These are phyloP conservation scores for Pythium sp. DNA, from an alignment of 352 stramenopile genomes.

Conservation along the genomic window DNA sequence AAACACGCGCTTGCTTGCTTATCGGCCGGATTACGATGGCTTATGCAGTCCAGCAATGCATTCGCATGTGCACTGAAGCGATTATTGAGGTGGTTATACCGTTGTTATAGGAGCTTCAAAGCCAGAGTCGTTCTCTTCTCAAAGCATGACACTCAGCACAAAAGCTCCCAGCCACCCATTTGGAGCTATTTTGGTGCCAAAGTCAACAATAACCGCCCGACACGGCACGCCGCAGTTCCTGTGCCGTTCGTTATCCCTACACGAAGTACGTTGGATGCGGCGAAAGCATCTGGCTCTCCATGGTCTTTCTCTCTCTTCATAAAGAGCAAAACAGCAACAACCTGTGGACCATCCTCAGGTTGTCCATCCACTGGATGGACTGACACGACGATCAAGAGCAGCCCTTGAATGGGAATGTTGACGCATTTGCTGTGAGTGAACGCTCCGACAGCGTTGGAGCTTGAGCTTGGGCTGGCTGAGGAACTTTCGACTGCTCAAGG, in stretches of 20 bases:
- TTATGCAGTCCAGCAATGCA: not conserved
- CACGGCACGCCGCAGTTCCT: not conserved
- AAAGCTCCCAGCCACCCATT: not conserved
- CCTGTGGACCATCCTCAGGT: not conserved
- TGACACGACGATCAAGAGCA: not conserved
- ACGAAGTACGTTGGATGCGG: not conserved
- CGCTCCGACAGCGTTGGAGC: not conserved
- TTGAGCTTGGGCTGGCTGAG: not conserved
- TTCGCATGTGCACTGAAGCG: not conserved
- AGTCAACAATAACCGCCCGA: not conserved
- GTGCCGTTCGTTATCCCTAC: not conserved
- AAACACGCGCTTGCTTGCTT: not conserved
- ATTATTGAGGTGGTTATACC: not conserved
- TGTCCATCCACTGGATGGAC: not conserved
- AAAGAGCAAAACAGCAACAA: not conserved
- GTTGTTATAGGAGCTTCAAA: not conserved
- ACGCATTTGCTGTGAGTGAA: not conserved
- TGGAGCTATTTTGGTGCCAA: not conserved
- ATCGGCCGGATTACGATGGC: not conserved
- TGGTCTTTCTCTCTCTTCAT: not conserved
- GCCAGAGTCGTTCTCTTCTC: not conserved
- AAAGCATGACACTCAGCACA: not conserved
- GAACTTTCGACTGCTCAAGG: not conserved
- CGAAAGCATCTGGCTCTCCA: conserved; percentile 2
- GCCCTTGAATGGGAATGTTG: not conserved